Base-by-base conservation (phyloP, 176 grass and related monocot genomes). In the Zea luxurians region DNA sequence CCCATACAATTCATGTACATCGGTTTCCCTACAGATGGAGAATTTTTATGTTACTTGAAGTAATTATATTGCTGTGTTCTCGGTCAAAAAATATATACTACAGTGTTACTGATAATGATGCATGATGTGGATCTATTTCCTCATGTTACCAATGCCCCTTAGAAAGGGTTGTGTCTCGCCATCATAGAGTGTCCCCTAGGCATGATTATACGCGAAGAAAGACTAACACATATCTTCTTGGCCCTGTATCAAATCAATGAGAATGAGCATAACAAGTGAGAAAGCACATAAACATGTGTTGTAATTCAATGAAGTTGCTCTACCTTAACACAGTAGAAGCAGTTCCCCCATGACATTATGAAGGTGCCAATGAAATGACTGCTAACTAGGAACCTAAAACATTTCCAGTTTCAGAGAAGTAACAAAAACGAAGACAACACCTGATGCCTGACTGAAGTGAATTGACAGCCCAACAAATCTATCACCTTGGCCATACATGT, bases 1-100 rank as follows among this genome's bases (percentile, higher is more conserved):
- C 94, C 91, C 94, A 97, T 97, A 75, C 94, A 93, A 80, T 93
- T 93, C 94, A 97, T 94, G 68, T 93, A 97, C 49, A 97, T 91
- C 27, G 27, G 27, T 27, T 27, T 27, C 27, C 27, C 27, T 27
- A 27, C 27, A 27, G 27, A 27, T 27, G 37, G 46, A 13, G 37
- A 62, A 63, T 13, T 67, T 80, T 11, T 18, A 21, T 80, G 71
- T 27, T 27, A 27, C 16, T 61, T 82, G 45, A n/a, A 13, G n/a
- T 34, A 70, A 34, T 49, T 67, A 70, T 61, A 71, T 9, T 38
- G 44, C 1, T 27, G 27, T 1, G 1, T 27, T 27, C 27, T 27
- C 27, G 27, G 27, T 27, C 27, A 27, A 27, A 27, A 27, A 27
- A 27, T 27, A 27, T 27, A 27, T 27, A 27, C 27, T 1, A 27